phyloP scores from a whole-genome alignment of 306 rosid genomes.

The Pachyrhizus erosus region DNA sequence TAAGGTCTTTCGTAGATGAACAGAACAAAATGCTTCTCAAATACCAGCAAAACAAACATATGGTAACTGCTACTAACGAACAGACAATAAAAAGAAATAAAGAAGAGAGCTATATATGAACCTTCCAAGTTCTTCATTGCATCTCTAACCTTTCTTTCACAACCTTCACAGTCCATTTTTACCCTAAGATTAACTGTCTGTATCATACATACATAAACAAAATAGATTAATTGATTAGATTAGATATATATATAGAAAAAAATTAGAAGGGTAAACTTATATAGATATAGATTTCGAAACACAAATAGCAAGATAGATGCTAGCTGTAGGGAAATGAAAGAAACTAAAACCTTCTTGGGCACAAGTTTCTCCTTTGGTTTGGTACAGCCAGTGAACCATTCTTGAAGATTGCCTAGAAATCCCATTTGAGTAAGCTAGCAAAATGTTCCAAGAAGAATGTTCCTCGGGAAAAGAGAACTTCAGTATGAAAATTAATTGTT shows the following conservation, averaged over 20 bases:
- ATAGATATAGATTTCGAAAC: neutral
- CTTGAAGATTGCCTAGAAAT: conserved; percentile 28
- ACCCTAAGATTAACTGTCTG: conserved; percentile 83
- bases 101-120: conserved; percentile 31
- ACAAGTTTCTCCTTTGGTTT: conserved; percentile 27
- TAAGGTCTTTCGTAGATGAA: neutral
- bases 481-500: neutral
- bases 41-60: neutral
- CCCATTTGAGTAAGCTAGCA: conserved; percentile 42
- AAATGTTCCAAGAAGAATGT: neutral
- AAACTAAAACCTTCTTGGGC: conserved; percentile 45
- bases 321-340: neutral
- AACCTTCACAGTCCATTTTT: conserved; percentile 93
- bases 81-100: neutral
- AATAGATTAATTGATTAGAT: neutral
- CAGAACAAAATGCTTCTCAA: neutral
- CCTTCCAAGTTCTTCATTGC: conserved; percentile 71
- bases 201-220: neutral
- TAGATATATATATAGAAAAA: neutral
- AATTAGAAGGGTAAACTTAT: neutral
- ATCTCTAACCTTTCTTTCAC: conserved; percentile 66
- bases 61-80: neutral
- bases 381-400: conserved; percentile 24
- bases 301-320: neutral
- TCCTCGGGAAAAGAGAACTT: neutral